phyloP scores from a whole-genome alignment of 2,329 filamentous ascomycete species.

The Colletotrichum agaves region DNA sequence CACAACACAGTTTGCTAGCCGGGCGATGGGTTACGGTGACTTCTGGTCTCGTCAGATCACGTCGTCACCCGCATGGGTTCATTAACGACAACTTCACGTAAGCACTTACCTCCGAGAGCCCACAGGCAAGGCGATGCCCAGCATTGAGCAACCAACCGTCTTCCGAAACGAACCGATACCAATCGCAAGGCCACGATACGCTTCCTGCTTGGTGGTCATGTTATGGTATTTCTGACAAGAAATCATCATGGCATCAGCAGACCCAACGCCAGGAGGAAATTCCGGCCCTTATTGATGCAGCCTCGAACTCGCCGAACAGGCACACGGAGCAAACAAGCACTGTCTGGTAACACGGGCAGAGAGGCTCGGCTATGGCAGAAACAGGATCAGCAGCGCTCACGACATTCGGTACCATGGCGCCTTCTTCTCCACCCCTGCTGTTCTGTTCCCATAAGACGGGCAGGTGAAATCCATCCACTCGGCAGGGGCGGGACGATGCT shows the following conservation, averaged over 20 bases:
- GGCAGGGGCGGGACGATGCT: slow-evolving; percentile 38
- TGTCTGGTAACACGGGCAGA: slow-evolving; percentile 30
- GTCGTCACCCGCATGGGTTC: slow-evolving; percentile 32
- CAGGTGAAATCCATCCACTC: slow-evolving; percentile 37
- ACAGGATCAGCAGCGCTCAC: slow-evolving; percentile 35
- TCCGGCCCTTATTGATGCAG: neutral
- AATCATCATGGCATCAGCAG: slow-evolving; percentile 19
- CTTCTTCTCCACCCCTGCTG: slow-evolving; percentile 26
- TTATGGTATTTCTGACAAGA: neutral
- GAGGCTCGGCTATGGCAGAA: slow-evolving; percentile 19
- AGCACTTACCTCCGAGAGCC: slow-evolving; percentile 21
- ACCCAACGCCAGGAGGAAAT: neutral
- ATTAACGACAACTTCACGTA: slow-evolving; percentile 35
- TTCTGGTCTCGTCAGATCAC: slow-evolving; percentile 29
- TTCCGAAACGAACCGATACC: slow-evolving; percentile 22
- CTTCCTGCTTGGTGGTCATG: neutral
- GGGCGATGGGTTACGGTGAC: slow-evolving; percentile 29
- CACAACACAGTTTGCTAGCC: slow-evolving; percentile 26
- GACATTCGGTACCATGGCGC: slow-evolving; percentile 24
- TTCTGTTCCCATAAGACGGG: slow-evolving; percentile 34
- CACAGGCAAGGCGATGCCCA: slow-evolving; percentile 19
- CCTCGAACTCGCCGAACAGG: neutral
- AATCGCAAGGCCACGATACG: neutral
- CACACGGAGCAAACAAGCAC: slow-evolving; percentile 25
- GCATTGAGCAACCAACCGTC: slow-evolving; percentile 6